Evolutionary conservation across 2,329 filamentous ascomycete species (phyloP).

Genomic region (Beauveria rudraprayagi): DNA sequence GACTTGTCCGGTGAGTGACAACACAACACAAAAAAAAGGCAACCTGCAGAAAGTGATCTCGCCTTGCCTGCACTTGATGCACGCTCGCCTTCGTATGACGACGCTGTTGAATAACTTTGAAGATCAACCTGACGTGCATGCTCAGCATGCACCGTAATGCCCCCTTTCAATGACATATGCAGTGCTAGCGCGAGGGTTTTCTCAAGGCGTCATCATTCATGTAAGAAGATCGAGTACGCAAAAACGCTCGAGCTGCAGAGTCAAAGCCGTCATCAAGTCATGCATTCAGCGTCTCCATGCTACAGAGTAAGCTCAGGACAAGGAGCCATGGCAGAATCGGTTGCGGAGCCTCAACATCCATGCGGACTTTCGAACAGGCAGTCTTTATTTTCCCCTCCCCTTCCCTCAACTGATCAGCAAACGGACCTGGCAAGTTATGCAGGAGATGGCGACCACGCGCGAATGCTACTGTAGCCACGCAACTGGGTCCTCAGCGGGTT

Average conservation of each 20-base stretch:
- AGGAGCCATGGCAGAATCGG: no score
- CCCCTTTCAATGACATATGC: neutral
- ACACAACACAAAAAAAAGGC: neutral
- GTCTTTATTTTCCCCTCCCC: neutral
- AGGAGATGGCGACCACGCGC: constrained; percentile 5
- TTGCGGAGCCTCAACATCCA: neutral
- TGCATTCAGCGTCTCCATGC: no score
- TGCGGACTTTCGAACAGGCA: neutral
- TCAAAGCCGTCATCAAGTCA: no score
- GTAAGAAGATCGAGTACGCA: no score
- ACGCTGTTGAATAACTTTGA: neutral
- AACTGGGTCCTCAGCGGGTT: neutral
- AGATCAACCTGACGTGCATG: neutral
- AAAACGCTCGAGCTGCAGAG: no score
- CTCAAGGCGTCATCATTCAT: no score
- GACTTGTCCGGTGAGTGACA: neutral
- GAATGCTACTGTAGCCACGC: neutral
- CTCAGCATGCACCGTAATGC: neutral
- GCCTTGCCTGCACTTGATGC: neutral
- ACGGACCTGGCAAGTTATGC: neutral
- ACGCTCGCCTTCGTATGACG: neutral
- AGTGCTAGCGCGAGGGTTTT: no score
- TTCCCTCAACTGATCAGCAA: neutral
- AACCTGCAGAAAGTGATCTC: constrained; percentile 7
- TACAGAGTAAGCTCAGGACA: no score